phyloP scores from a whole-genome alignment of 768 basidiomycete species.

The Boletus fagicola region DNA sequence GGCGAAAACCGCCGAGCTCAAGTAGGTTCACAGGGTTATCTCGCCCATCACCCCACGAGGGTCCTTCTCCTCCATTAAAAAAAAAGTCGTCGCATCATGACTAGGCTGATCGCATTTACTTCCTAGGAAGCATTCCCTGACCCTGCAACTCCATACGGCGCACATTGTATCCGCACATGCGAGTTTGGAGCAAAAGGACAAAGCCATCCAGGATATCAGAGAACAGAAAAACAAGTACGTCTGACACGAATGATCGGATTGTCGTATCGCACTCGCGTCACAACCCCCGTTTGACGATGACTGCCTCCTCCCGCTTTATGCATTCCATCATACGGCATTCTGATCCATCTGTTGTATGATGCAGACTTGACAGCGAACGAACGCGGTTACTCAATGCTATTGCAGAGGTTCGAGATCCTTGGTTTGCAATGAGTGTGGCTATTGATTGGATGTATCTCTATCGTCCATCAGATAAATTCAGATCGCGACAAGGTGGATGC shows the following conservation, averaged over 20 bases:
- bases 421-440: constrained; percentile 1
- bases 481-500: constrained; percentile 67
- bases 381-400: constrained; percentile 63
- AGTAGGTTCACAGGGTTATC: constrained; percentile 49
- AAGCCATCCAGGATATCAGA: constrained; percentile 73
- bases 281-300: background rate
- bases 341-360: constrained; percentile 8
- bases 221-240: constrained; percentile 84
- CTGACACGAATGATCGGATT: constrained; percentile 2
- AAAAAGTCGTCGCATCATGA: background rate
- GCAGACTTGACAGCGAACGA: constrained; percentile 75
- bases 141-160: constrained; percentile 81
- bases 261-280: background rate
- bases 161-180: constrained; percentile 84
- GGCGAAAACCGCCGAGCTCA: constrained; percentile 84
- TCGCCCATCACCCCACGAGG: background rate
- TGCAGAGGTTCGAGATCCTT: constrained; percentile 53
- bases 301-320: background rate
- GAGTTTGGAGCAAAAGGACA: constrained; percentile 72
- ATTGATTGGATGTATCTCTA: constrained; percentile 11
- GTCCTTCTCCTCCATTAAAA: background rate
- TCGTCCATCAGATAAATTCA: constrained; percentile 60
- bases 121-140: constrained; percentile 75
- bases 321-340: constrained; percentile 11
- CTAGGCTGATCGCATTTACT: constrained; percentile 9